Percentiles rank a stretch among this genome's conserved stretches.
Conservation (phyloP, 2,329 filamentous ascomycete genomes). For the Sporothrix brunneoviolacea region DNA sequence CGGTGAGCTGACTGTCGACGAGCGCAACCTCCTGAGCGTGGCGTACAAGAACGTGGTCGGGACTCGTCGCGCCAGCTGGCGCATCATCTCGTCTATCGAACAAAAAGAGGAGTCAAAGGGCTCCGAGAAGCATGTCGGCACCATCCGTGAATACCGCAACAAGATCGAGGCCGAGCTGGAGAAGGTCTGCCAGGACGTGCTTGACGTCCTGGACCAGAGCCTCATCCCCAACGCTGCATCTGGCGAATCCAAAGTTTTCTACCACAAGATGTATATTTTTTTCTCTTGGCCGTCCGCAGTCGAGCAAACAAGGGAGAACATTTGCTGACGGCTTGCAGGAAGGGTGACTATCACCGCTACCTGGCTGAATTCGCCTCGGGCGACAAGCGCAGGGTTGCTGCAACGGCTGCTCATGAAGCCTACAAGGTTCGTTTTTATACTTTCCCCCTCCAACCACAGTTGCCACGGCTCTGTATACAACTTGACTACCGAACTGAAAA, state of each 20-base stretch:
- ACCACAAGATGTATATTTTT: conserved; percentile 85
- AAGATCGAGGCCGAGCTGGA: conserved; percentile 97
- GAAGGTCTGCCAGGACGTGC: conserved; percentile 96
- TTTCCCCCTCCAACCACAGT: background rate
- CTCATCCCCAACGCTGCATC: conserved; percentile 90
- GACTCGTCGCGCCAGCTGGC: conserved; percentile 95
- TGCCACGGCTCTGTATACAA: no score
- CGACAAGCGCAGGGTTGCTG: conserved; percentile 90
- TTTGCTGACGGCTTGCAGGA: conserved; percentile 50
- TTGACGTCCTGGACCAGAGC: conserved; percentile 88
- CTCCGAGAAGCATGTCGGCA: conserved; percentile 79
- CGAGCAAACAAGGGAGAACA: no score
- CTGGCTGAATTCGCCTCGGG: conserved; percentile 93
- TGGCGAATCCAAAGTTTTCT: conserved; percentile 98
- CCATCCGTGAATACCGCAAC: conserved; percentile 97
- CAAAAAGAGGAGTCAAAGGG: conserved; percentile 99
- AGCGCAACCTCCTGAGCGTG: conserved; percentile 97
- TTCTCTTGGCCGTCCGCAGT: background rate
- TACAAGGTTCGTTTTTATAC: conserved; percentile 62
- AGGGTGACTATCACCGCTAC: conserved; percentile 99
- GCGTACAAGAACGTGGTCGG: conserved; percentile 99
- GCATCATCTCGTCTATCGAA: conserved; percentile 99
- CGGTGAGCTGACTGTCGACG: conserved; percentile 82
- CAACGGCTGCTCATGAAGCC: conserved; percentile 89
- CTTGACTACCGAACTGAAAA: no score